Conservation (phyloP, 2,329 filamentous ascomycete species). For the Aspergillus latus region DNA sequence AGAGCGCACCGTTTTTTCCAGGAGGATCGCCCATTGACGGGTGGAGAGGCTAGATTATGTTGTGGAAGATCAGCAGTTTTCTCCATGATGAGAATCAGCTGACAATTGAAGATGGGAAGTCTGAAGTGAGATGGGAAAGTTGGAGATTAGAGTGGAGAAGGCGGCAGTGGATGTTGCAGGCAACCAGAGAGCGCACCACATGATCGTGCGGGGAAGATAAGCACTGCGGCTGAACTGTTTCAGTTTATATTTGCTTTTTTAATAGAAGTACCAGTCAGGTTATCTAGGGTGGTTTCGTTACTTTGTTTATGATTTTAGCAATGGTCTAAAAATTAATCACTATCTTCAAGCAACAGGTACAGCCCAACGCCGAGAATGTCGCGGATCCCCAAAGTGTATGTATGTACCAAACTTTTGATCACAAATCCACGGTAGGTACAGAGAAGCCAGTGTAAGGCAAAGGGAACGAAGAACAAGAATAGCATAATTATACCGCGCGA, state of each 20-base stretch:
- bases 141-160: not conserved
- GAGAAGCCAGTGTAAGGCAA: not conserved
- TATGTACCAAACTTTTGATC: constrained; percentile 13
- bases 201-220: too few relatives aligned
- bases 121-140: not conserved
- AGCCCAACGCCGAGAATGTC: constrained; percentile 3
- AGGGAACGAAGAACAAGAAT: not conserved
- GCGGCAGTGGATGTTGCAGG: too few relatives aligned
- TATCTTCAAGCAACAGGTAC: not conserved
- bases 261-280: too few relatives aligned
- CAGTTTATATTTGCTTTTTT: too few relatives aligned
- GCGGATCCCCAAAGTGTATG: constrained; percentile 4
- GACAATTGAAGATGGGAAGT: not conserved
- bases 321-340: not conserved
- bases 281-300: too few relatives aligned
- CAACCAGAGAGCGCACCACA: too few relatives aligned
- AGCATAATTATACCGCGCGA: not conserved
- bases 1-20: constrained; percentile 11
- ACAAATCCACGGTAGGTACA: not conserved
- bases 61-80: constrained; percentile 4
- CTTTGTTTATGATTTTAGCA: not conserved
- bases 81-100: not conserved
- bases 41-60: not conserved
- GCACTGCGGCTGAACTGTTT: too few relatives aligned
- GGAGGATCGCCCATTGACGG: not conserved